These are phyloP conservation scores for Clavariopsis aquatica DNA, from an alignment of 495 filamentous ascomycete genomes.

Conservation along the genomic window DNA sequence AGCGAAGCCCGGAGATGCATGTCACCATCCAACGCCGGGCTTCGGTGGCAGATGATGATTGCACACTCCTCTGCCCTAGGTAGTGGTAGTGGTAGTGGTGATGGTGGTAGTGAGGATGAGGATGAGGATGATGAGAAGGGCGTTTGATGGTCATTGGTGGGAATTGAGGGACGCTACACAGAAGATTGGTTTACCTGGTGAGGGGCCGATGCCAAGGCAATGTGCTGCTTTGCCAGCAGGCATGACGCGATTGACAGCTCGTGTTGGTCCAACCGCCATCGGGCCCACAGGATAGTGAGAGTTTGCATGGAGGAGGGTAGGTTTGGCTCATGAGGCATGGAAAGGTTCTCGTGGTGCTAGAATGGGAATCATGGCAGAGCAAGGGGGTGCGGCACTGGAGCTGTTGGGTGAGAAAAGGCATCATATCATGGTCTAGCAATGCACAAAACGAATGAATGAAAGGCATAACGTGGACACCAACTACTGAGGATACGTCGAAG, in stretches of 20 bases:
- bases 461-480: no score
- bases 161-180: not conserved
- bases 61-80: not conserved
- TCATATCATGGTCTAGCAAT: no score
- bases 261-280: not conserved
- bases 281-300: not conserved
- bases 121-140: not conserved
- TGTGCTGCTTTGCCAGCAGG: not conserved
- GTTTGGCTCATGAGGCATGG: not conserved
- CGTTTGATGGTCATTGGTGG: not conserved
- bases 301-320: not conserved
- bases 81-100: no score
- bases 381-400: no score
- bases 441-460: no score
- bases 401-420: no score
- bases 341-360: no score
- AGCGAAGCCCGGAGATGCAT: not conserved
- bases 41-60: not conserved
- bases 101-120: no score
- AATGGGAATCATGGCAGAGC: no score
- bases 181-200: not conserved
- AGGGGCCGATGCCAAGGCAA: slow-evolving; percentile 25
- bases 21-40: not conserved
- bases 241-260: not conserved
- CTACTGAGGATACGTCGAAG: no score